Evolutionary conservation across 2,329 filamentous ascomycete genomes (phyloP).

Genomic region (Cladorrhinum sp.): DNA sequence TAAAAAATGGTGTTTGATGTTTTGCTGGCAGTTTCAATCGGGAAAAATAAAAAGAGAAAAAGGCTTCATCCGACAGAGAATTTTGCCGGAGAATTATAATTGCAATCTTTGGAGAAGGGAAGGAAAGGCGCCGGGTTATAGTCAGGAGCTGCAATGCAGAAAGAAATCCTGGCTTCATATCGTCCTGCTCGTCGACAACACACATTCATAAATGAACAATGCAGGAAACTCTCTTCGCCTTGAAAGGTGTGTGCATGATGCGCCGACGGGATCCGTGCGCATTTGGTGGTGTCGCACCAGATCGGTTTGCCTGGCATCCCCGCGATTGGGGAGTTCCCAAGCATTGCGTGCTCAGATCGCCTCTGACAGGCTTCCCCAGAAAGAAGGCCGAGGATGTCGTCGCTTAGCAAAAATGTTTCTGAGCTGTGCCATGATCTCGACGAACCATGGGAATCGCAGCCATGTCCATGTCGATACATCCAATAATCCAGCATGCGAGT

Average conservation of each 20-base stretch:
- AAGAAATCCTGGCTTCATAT: too few relatives aligned
- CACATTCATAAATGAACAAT: too few relatives aligned
- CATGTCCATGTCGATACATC: background rate
- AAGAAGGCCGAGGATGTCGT: background rate
- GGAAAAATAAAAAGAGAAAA: background rate
- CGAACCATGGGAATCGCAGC: background rate
- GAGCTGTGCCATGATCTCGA: background rate
- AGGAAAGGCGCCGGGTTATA: too few relatives aligned
- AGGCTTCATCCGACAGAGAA: background rate
- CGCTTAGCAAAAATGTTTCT: conserved; percentile 2
- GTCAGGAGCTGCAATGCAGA: too few relatives aligned
- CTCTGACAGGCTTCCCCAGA: conserved; percentile 10
- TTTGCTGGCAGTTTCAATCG: background rate
- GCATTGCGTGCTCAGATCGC: conserved; percentile 3
- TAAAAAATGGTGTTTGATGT: background rate
- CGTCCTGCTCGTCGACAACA: too few relatives aligned
- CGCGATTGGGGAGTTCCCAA: background rate
- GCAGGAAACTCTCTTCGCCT: too few relatives aligned
- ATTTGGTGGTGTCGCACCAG: conserved; percentile 2
- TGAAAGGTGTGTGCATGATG: background rate
- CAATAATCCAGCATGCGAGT: too few relatives aligned
- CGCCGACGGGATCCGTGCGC: conserved; percentile 5
- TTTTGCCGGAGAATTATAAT: background rate
- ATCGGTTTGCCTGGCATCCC: background rate
- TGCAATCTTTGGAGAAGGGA: background rate